Base-by-base conservation (phyloP, 2,329 filamentous ascomycete genomes). In the Fulvia fulva region DNA sequence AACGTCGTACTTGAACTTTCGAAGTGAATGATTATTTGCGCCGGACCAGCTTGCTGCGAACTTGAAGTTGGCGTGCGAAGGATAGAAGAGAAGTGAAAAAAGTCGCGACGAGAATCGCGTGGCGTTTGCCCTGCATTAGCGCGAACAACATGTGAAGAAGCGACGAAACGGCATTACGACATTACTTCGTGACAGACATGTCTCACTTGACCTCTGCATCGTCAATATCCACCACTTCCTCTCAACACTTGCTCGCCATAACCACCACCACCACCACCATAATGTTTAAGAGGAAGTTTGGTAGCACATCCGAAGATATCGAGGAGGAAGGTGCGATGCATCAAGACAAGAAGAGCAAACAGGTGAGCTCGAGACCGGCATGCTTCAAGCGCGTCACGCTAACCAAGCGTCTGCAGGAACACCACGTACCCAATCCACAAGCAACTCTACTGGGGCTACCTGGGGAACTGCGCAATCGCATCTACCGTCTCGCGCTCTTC, bases 401-500 rank as follows among this genome's bases (percentile, higher is more conserved):
- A n/a, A 41, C 37, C 14, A 32, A n/a, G 14, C 3, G 14, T n/a
- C 37, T n/a, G 7, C 14, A 19, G 16, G 16, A 41, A 19, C 16
- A 4, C 8, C 37, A 19, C 14, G 19, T 16, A 16, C 9, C 4
- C 2, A 34, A 55, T 28, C 28, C 53, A 22, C 28, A 21, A 16
- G 45, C 53, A 12, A 50, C 30, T 21, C 32, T 75, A 53, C 65
- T 73, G 16, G 67, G 68, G 46, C 62, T 75, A 0, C 71, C 74
- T 7, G 51, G 60, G 6, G 78, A 80, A 59, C 59, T 81, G 2
- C 74, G 78, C 16, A 77, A 79, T 57, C 71, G 73, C 11, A 69
- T 80, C 28, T 80, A 80, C 61, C 69, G 73, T 1, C 56, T 72
- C 5, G 58, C 76, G 3, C 76, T 81, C 41, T 66, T 75, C n/a